Evolutionary conservation across 768 basidiomycete genomes (phyloP).

Genomic region (Mycena leptocephala): DNA sequence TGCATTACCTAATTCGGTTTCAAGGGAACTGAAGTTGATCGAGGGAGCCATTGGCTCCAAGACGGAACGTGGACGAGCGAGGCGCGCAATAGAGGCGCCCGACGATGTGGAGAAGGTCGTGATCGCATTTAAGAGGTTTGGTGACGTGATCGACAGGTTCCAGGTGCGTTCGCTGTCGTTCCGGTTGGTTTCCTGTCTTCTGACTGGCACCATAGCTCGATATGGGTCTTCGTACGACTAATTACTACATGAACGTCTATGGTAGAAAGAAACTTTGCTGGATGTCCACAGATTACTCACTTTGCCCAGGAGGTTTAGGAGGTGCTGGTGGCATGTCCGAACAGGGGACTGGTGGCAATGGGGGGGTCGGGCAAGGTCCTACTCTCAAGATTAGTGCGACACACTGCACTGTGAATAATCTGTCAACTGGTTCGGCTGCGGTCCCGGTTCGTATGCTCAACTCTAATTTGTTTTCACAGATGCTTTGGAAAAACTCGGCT

Average conservation of each 20-base stretch:
- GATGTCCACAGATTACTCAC: not conserved
- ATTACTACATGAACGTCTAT: not conserved
- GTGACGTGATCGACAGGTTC: too few relatives aligned
- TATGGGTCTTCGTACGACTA: not conserved
- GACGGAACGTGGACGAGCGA: too few relatives aligned
- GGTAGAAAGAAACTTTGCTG: not conserved
- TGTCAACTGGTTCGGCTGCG: not conserved
- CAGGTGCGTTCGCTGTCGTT: not conserved
- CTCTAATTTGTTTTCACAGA: not conserved
- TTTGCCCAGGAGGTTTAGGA: not conserved
- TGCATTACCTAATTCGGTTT: not conserved
- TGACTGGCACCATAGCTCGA: not conserved
- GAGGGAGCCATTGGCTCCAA: too few relatives aligned
- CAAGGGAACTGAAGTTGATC: too few relatives aligned
- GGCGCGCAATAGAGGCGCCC: not conserved
- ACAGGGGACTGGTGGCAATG: not conserved
- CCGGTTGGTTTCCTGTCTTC: not conserved
- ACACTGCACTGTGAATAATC: not conserved
- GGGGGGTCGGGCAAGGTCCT: not conserved
- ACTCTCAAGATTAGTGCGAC: not conserved
- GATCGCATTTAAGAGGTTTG: not conserved
- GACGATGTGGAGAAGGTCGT: not conserved
- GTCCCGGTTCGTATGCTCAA: not conserved
- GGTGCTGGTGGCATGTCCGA: not conserved
- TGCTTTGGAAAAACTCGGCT: constrained; percentile 3